Percentiles rank a stretch among this genome's conserved stretches.
Evolutionary conservation across 805 yeast species (phyloP).

Genomic region (Starmerella davenportii): DNA sequence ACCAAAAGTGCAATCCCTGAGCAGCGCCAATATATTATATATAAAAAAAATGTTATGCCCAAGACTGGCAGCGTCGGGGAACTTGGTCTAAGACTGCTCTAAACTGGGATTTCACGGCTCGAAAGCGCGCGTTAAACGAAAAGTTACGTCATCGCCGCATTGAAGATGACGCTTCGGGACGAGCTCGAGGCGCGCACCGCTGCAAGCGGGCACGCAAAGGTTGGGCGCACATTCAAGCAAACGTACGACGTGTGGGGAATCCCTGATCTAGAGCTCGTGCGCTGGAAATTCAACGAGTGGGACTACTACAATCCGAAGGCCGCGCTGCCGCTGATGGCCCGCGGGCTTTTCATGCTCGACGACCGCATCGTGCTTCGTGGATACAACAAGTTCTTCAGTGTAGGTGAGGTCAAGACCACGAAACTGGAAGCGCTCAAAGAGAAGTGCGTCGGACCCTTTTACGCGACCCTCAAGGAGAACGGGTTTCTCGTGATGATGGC

Average conservation of each 20-base stretch:
- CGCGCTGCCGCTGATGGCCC: slow-evolving; percentile 50
- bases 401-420: slow-evolving; percentile 44
- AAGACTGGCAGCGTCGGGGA: no score
- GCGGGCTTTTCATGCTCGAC: slow-evolving; percentile 58
- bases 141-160: no score
- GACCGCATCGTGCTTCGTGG: slow-evolving; percentile 55
- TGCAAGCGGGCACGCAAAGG: neutral
- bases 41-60: no score
- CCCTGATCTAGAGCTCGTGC: slow-evolving; percentile 16
- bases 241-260: slow-evolving; percentile 17
- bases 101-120: no score
- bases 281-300: slow-evolving; percentile 85
- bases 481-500: slow-evolving; percentile 82
- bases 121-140: no score
- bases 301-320: slow-evolving; percentile 46
- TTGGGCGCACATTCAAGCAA: slow-evolving; percentile 13
- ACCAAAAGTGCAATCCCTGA: no score
- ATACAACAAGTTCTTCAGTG: slow-evolving; percentile 83
- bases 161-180: neutral
- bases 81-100: no score
- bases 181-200: neutral
- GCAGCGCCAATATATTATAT: no score
- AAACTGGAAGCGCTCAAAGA: slow-evolving; percentile 30
- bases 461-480: slow-evolving; percentile 68
- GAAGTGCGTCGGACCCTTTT: slow-evolving; percentile 57